phyloP scores from a whole-genome alignment of 495 filamentous ascomycete species.

The Podospora bellae-mahoneyi region DNA sequence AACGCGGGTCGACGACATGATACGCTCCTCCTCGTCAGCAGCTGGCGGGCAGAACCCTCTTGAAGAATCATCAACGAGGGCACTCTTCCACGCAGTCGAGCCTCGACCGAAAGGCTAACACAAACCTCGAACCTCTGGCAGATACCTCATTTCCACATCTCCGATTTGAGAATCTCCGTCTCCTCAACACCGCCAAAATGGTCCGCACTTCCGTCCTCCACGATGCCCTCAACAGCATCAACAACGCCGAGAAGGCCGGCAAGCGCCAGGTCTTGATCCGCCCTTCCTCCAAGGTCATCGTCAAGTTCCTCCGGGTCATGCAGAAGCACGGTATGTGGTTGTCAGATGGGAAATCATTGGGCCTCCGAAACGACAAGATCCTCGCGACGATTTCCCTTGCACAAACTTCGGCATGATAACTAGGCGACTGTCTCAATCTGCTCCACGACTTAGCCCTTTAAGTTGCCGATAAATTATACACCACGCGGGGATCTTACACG shows the following conservation, averaged over 20 bases:
- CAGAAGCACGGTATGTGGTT: conserved; percentile 89
- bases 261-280: conserved; percentile 98
- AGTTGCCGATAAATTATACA: conserved; percentile 86
- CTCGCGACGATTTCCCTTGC: conserved; percentile 16
- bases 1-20: conserved; percentile 39
- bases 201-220: conserved; percentile 97
- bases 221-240: conserved; percentile 98
- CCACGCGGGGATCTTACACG: conserved; percentile 82
- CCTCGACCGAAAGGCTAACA: conserved; percentile 75
- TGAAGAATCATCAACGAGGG: conserved; percentile 53
- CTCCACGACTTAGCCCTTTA: conserved; percentile 95
- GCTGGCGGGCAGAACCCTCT: conserved; percentile 90
- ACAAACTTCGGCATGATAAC: conserved; percentile 90
- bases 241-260: conserved; percentile 99
- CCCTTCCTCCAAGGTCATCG: conserved; percentile 96
- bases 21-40: conserved; percentile 71
- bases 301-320: conserved; percentile 98
- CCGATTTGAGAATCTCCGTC: conserved; percentile 75
- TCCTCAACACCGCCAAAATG: conserved; percentile 68
- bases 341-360: background rate
- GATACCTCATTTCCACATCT: conserved; percentile 68
- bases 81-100: conserved; percentile 83
- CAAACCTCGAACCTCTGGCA: conserved; percentile 38
- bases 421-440: conserved; percentile 81
- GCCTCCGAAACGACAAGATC: conserved; percentile 32